Conservation (phyloP, 1,284 basidiomycete species). For the Salmacisia buchloeana region DNA sequence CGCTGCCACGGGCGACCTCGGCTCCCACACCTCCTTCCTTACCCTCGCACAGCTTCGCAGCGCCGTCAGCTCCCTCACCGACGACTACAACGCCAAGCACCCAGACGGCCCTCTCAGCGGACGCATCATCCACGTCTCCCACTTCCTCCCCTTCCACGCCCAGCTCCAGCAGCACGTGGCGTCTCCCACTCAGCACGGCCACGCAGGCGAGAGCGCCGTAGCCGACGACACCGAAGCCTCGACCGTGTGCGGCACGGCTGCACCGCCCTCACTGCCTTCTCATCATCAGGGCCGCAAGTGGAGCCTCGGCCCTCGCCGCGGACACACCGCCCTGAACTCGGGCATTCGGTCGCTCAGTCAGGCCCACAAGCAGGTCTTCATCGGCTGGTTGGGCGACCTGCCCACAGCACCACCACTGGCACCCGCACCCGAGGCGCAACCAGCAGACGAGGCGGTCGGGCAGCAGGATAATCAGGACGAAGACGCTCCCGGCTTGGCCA, state of each 20-base stretch:
- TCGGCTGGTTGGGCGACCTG: conserved; percentile 91
- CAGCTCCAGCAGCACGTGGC: conserved; percentile 22
- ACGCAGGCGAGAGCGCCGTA: conserved; percentile 27
- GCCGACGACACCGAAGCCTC: conserved; percentile 14
- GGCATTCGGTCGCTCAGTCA: conserved; percentile 78
- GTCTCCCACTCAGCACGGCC: conserved; percentile 40
- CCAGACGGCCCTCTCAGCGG: conserved; percentile 38
- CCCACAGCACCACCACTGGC: conserved; percentile 43
- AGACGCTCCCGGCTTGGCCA: background rate
- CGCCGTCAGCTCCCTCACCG: conserved; percentile 32
- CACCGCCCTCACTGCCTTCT: background rate
- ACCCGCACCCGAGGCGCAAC: conserved; percentile 23
- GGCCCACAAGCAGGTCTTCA: conserved; percentile 80
- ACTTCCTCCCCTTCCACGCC: conserved; percentile 47
- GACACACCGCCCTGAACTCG: conserved; percentile 90
- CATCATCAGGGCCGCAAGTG: conserved; percentile 54
- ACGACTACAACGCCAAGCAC: conserved; percentile 41
- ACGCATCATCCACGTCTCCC: conserved; percentile 48
- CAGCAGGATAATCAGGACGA: background rate
- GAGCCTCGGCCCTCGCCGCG: conserved; percentile 74
- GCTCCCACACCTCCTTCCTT: conserved; percentile 11
- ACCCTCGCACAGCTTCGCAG: conserved; percentile 13
- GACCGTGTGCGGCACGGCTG: conserved; percentile 18
- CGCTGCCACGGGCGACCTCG: conserved; percentile 39
- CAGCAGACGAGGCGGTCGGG: too few species aligned